These are phyloP conservation scores for Thelephora aurantiotincta DNA, from an alignment of 768 basidiomycete genomes.

Conservation along the genomic window DNA sequence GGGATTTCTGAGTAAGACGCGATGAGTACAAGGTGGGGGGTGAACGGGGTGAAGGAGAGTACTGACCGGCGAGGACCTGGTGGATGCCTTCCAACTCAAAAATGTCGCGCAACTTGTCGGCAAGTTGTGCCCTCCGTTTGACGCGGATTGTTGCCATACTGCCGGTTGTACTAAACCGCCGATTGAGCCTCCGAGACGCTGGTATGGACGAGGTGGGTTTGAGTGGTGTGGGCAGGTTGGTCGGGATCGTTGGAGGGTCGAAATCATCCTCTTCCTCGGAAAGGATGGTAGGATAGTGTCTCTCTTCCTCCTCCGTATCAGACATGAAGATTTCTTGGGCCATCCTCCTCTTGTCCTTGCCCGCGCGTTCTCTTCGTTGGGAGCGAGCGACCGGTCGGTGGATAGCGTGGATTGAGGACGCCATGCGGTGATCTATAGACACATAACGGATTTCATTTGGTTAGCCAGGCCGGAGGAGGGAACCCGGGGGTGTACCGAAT, in stretches of 20 bases:
- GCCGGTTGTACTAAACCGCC: slow-evolving; percentile 15
- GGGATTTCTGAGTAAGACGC: slow-evolving; percentile 54
- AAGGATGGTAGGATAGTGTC: slow-evolving; percentile 18
- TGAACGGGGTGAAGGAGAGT: neutral
- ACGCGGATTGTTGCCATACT: slow-evolving; percentile 64
- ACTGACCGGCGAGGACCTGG: slow-evolving; percentile 73
- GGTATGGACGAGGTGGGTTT: neutral
- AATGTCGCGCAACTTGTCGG: slow-evolving; percentile 79
- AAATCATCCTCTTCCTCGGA: slow-evolving; percentile 53
- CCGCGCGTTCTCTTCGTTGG: slow-evolving; percentile 24
- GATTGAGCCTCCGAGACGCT: neutral
- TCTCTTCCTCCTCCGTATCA: slow-evolving; percentile 20
- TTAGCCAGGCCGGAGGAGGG: neutral
- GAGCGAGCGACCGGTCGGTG: slow-evolving; percentile 68
- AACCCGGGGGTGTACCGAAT: slow-evolving; percentile 10
- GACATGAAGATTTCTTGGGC: slow-evolving; percentile 3
- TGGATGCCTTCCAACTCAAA: slow-evolving; percentile 71
- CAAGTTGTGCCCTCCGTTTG: slow-evolving; percentile 56
- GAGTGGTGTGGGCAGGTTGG: neutral
- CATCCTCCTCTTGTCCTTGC: too few relatives aligned
- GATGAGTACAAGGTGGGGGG: neutral
- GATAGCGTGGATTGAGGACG: slow-evolving; percentile 83
- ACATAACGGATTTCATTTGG: neutral
- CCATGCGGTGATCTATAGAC: slow-evolving; percentile 31
- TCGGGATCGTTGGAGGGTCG: slow-evolving; percentile 25